These are phyloP conservation scores for Onygena corvina DNA, from an alignment of 2,329 filamentous ascomycete species.

Conservation along the genomic window DNA sequence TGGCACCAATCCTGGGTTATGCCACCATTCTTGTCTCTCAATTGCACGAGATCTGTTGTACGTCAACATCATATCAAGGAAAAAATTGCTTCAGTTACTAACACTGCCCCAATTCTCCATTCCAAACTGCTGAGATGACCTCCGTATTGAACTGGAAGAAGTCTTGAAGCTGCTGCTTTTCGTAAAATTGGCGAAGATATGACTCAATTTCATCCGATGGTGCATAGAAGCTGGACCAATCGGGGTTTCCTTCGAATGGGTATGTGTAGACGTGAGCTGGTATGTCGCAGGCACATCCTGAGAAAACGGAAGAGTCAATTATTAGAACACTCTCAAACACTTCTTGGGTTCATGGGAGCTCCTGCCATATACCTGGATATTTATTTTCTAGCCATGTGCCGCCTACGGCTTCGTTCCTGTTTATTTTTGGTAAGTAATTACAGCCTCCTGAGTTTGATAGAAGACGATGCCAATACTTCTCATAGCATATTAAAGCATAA, in stretches of 20 bases:
- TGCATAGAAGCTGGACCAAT: constrained; percentile 37
- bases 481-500: constrained; percentile 53
- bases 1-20: constrained; percentile 21
- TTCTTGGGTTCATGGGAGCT: not conserved
- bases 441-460: constrained; percentile 33
- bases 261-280: constrained; percentile 58
- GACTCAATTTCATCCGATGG: constrained; percentile 54
- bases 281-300: constrained; percentile 47
- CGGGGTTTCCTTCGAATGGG: constrained; percentile 29
- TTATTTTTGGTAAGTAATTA: constrained; percentile 36
- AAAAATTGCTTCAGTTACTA: constrained; percentile 21
- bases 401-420: constrained; percentile 36
- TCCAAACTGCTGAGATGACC: constrained; percentile 48
- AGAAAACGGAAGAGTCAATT: not conserved
- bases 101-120: constrained; percentile 30
- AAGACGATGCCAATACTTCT: constrained; percentile 51
- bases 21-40: no score
- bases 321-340: not conserved
- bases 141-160: constrained; percentile 44
- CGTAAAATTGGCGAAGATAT: constrained; percentile 53
- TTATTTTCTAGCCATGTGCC: constrained; percentile 39
- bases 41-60: not conserved
- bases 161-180: constrained; percentile 53
- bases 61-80: not conserved
- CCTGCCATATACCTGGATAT: not conserved